Conservation (phyloP, 805 yeast genomes). For the Ogataea trehaloabstinens region DNA sequence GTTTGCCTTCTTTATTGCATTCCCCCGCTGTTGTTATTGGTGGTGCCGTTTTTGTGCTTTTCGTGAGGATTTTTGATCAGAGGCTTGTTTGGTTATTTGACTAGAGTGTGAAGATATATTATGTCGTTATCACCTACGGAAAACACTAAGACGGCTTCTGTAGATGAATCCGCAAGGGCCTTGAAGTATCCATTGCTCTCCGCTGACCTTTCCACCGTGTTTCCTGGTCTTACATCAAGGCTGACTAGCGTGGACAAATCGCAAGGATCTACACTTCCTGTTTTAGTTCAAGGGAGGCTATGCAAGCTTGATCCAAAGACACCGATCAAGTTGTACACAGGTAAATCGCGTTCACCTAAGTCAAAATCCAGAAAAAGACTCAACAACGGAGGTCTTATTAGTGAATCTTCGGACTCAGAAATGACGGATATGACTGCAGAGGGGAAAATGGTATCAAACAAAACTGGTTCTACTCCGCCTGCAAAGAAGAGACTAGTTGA, state of each 20-base stretch:
- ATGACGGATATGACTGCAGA: constrained; percentile 18
- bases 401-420: constrained; percentile 15
- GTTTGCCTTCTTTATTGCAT: too few relatives aligned
- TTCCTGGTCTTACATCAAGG: constrained; percentile 6
- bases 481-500: constrained; percentile 21
- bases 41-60: too few relatives aligned
- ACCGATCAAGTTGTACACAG: constrained; percentile 1
- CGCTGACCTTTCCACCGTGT: constrained; percentile 12
- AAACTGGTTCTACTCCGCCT: constrained; percentile 18
- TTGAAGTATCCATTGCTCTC: constrained; percentile 9
- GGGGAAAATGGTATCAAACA: constrained; percentile 10
- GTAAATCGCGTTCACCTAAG: constrained; percentile 1
- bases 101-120: too few relatives aligned
- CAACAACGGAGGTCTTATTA: constrained; percentile 13
- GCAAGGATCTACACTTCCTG: background rate
- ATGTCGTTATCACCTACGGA: background rate
- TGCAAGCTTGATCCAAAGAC: constrained; percentile 1
- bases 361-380: constrained; percentile 17
- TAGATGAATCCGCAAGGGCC: background rate
- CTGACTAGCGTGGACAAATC: background rate
- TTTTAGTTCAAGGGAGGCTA: constrained; percentile 2
- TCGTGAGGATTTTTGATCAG: too few relatives aligned
- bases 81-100: too few relatives aligned
- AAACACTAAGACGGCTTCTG: background rate
- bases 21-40: too few relatives aligned